Conservation (phyloP, 495 filamentous ascomycete species). For the Thermothielavioides terrestris region DNA sequence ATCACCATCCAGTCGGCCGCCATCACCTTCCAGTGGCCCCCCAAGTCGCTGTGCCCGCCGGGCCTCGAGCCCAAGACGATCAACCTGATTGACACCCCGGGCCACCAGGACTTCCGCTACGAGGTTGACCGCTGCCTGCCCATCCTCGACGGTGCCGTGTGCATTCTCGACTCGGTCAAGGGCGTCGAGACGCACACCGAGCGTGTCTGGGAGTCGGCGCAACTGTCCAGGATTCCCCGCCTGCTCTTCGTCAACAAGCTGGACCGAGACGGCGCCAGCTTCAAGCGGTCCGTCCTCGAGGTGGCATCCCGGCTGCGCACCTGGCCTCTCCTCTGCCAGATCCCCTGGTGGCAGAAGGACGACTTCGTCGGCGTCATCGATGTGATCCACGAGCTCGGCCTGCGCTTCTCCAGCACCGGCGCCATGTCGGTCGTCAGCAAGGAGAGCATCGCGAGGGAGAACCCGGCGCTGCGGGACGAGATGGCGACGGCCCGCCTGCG, state of each 20-base stretch:
- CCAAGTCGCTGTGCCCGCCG: constrained; percentile 21
- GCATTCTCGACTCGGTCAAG: constrained; percentile 92
- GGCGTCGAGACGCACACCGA: constrained; percentile 98
- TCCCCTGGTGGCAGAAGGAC: constrained; percentile 85
- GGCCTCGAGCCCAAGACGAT: constrained; percentile 47
- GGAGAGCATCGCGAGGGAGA: constrained; percentile 24
- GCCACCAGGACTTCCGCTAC: constrained; percentile 97
- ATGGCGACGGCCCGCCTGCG: constrained; percentile 65
- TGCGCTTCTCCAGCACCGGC: constrained; percentile 46
- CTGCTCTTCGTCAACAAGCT: constrained; percentile 94
- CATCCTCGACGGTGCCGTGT: constrained; percentile 89
- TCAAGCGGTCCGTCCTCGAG: constrained; percentile 77
- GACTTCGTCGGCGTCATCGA: constrained; percentile 76
- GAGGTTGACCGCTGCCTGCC: constrained; percentile 91
- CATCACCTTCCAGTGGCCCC: constrained; percentile 83
- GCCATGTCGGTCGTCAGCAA: constrained; percentile 47
- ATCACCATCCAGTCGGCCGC: constrained; percentile 98
- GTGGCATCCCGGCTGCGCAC: constrained; percentile 68
- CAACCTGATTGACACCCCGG: constrained; percentile 95
- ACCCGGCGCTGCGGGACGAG: constrained; percentile 52
- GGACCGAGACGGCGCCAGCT: constrained; percentile 87
- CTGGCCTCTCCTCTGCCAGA: constrained; percentile 87
- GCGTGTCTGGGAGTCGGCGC: constrained; percentile 90
- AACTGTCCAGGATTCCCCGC: constrained; percentile 72
- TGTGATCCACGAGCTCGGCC: constrained; percentile 49